phyloP scores from a whole-genome alignment of 2,329 filamentous ascomycete genomes.

The Nectriaceae sp. region DNA sequence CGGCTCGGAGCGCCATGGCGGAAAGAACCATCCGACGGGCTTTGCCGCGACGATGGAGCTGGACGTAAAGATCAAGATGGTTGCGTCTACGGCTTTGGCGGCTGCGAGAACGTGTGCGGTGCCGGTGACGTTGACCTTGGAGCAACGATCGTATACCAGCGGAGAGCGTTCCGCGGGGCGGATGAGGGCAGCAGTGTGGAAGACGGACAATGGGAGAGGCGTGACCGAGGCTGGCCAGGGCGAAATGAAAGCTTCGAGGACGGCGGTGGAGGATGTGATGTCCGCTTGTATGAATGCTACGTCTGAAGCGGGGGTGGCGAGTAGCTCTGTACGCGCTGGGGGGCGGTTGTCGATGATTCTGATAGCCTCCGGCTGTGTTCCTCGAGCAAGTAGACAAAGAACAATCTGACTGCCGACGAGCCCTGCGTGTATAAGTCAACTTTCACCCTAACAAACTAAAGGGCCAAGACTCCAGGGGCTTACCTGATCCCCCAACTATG shows the following conservation, averaged over 20 bases:
- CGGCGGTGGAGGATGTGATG: slow-evolving; percentile 47
- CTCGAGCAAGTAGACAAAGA: slow-evolving; percentile 53
- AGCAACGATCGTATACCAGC: slow-evolving; percentile 46
- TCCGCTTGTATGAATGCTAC: slow-evolving; percentile 51
- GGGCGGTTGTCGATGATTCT: slow-evolving; percentile 54
- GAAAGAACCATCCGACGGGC: slow-evolving; percentile 43
- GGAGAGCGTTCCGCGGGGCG: slow-evolving; percentile 49
- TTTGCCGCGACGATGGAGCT: slow-evolving; percentile 46
- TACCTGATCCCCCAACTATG: slow-evolving; percentile 49
- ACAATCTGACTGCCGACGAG: slow-evolving; percentile 58
- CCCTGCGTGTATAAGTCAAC: slow-evolving; percentile 34
- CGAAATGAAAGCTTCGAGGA: slow-evolving; percentile 46
- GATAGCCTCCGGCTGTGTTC: slow-evolving; percentile 51
- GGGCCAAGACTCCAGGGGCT: no score
- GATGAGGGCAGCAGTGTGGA: slow-evolving; percentile 58
- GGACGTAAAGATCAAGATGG: slow-evolving; percentile 54
- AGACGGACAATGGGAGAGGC: slow-evolving; percentile 53
- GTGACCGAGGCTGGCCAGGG: slow-evolving; percentile 46
- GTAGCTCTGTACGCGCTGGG: slow-evolving; percentile 45
- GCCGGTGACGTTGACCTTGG: slow-evolving; percentile 52
- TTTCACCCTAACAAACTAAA: neutral
- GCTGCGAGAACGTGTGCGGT: slow-evolving; percentile 51
- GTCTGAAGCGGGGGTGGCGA: slow-evolving; percentile 31
- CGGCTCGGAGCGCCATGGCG: slow-evolving; percentile 45
- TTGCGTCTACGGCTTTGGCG: slow-evolving; percentile 47